Conservation (phyloP, 2,329 filamentous ascomycete genomes). For the Phoma herbarum region DNA sequence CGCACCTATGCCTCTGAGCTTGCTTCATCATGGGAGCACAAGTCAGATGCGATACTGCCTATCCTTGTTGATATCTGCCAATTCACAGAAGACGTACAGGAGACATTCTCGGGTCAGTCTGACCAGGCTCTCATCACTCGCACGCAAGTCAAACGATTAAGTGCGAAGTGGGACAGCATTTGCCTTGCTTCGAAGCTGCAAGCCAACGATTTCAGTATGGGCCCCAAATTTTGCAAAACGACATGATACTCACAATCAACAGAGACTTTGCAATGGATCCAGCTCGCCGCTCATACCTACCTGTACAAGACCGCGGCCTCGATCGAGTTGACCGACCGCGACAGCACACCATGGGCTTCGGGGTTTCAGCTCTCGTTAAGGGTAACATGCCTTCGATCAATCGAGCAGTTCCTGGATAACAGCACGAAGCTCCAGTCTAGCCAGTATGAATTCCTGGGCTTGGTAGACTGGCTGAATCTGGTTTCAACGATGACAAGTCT, state of each 20-base stretch:
- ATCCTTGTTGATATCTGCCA: conserved; percentile 45
- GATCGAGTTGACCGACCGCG: conserved; percentile 42
- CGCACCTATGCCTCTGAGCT: conserved; percentile 46
- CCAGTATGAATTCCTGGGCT: conserved; percentile 43
- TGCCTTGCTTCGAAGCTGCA: conserved; percentile 40
- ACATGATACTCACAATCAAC: conserved; percentile 18
- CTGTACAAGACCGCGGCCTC: conserved; percentile 40
- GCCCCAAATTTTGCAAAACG: not conserved
- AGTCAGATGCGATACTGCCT: conserved; percentile 42
- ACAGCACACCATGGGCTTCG: conserved; percentile 43
- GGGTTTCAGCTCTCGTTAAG: conserved; percentile 49
- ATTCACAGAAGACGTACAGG: conserved; percentile 49
- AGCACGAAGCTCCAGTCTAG: conserved; percentile 36
- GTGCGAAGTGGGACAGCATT: conserved; percentile 47
- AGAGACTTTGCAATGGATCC: conserved; percentile 47
- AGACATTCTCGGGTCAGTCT: conserved; percentile 41
- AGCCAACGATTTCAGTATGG: conserved; percentile 44
- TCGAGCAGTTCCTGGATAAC: conserved; percentile 48
- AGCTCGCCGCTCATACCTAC: conserved; percentile 41
- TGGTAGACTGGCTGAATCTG: conserved; percentile 47
- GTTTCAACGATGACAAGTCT: conserved; percentile 41
- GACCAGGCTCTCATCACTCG: conserved; percentile 43
- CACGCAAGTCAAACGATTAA: conserved; percentile 45
- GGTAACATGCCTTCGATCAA: conserved; percentile 41
- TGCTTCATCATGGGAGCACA: conserved; percentile 42